These are phyloP conservation scores for Lentinus tigrinus DNA, from an alignment of 768 basidiomycete genomes.

Conservation along the genomic window DNA sequence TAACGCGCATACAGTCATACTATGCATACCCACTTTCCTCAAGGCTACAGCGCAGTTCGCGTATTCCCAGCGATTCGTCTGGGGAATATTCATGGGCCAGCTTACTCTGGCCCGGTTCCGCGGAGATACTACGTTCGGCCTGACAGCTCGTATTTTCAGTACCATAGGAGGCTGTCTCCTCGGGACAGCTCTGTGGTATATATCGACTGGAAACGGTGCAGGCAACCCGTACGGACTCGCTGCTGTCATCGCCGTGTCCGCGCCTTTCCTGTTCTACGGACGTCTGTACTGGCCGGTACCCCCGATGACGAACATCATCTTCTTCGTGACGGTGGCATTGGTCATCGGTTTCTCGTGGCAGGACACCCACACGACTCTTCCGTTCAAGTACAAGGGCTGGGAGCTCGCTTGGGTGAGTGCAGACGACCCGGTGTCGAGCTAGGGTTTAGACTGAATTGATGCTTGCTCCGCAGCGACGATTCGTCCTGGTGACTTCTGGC, in stretches of 20 bases:
- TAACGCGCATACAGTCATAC: conserved; percentile 39
- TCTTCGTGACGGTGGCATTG: conserved; percentile 61
- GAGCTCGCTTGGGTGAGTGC: conserved; percentile 67
- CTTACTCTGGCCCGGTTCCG: conserved; percentile 68
- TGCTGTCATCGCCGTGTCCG: conserved; percentile 63
- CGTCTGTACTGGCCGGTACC: conserved; percentile 72
- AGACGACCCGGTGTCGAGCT: background rate
- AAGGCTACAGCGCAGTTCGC: conserved; percentile 54
- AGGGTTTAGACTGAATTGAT: background rate
- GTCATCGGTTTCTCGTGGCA: conserved; percentile 77
- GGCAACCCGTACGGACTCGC: conserved; percentile 73
- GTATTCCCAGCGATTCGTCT: conserved; percentile 61
- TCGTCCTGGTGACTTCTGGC: conserved; percentile 67
- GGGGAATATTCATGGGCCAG: conserved; percentile 79
- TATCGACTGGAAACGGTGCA: conserved; percentile 56
- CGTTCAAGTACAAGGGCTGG: conserved; percentile 57
- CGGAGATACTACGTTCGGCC: conserved; percentile 71
- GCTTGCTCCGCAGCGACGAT: conserved; percentile 47
- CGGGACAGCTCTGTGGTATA: conserved; percentile 73
- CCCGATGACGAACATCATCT: conserved; percentile 69
- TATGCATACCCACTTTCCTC: conserved; percentile 61
- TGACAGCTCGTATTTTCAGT: conserved; percentile 56
- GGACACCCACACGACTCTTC: conserved; percentile 47
- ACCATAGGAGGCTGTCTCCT: conserved; percentile 66
- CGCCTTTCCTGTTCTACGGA: conserved; percentile 71